Conservation (phyloP, 352 stramenopile species). For the Phytophthora capsici region DNA sequence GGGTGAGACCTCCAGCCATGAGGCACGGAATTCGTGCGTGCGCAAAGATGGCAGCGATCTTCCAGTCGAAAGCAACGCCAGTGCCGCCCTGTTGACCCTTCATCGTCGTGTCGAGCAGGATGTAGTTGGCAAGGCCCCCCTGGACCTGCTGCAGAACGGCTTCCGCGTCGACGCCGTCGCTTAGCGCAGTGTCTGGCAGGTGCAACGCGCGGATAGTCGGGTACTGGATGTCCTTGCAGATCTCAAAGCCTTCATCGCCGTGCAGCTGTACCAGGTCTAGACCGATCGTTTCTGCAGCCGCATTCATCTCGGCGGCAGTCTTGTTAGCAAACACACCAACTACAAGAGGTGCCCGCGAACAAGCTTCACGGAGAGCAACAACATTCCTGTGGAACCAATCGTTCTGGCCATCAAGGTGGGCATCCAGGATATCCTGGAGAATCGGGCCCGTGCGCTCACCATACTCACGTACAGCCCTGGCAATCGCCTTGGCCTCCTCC, state of each 20-base stretch:
- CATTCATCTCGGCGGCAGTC: constrained; percentile 90
- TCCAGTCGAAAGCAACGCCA: constrained; percentile 96
- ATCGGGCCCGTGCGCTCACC: constrained; percentile 90
- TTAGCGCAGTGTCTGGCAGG: constrained; percentile 86
- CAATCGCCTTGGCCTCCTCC: constrained; percentile 91
- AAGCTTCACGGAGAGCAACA: constrained; percentile 66
- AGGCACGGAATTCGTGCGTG: constrained; percentile 93
- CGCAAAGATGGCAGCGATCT: constrained; percentile 91
- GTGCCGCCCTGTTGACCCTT: constrained; percentile 94
- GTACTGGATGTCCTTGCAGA: constrained; percentile 83
- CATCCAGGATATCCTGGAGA: constrained; percentile 52
- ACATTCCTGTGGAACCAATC: constrained; percentile 89
- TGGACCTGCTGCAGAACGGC: constrained; percentile 75
- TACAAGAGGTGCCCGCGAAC: constrained; percentile 85
- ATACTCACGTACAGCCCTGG: constrained; percentile 92
- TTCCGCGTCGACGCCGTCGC: constrained; percentile 77
- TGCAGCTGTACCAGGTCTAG: constrained; percentile 99
- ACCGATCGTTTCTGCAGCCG: constrained; percentile 87
- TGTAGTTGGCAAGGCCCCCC: constrained; percentile 75
- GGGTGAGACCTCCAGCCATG: constrained; percentile 95
- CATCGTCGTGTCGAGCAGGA: constrained; percentile 97
- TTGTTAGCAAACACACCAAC: constrained; percentile 98
- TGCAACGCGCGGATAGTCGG: constrained; percentile 95
- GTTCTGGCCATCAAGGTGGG: constrained; percentile 36
- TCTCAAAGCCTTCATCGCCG: constrained; percentile 93